Evolutionary conservation across 441 rosid species (phyloP).

Genomic region (Populus tomentosa): DNA sequence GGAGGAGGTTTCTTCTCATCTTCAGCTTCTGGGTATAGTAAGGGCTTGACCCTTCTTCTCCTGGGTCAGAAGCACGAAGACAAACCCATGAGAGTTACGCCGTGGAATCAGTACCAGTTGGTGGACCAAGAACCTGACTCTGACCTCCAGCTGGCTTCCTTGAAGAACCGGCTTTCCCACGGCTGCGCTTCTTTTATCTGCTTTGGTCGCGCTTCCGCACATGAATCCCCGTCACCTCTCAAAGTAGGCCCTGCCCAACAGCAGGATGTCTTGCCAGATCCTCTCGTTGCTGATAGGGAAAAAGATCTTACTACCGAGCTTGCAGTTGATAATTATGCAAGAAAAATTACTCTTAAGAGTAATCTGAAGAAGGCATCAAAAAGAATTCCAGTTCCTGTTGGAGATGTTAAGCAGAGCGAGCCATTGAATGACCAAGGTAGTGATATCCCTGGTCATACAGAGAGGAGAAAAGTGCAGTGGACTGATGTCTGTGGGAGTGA

Average conservation of each 20-base stretch:
- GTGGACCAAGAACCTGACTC: constrained; percentile 71
- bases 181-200: constrained; percentile 81
- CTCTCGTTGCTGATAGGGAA: constrained; percentile 40
- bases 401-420: constrained; percentile 33
- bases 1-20: constrained; percentile 41
- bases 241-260: constrained; percentile 74
- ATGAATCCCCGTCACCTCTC: constrained; percentile 62
- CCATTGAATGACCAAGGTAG: constrained; percentile 33
- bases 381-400: constrained; percentile 34
- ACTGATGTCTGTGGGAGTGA: constrained; percentile 82
- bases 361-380: constrained; percentile 66
- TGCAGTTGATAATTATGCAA: constrained; percentile 36
- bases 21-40: constrained; percentile 94
- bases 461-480: constrained; percentile 91
- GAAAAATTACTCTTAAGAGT: constrained; percentile 59
- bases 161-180: constrained; percentile 63
- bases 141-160: constrained; percentile 92
- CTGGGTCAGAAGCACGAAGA: constrained; percentile 82
- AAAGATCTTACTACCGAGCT: constrained; percentile 29
- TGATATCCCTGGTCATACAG: constrained; percentile 22
- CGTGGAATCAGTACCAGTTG: constrained; percentile 97
- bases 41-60: constrained; percentile 85
- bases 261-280: constrained; percentile 43
- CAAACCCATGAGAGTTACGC: constrained; percentile 81
- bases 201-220: constrained; percentile 83